Conservation (phyloP, 495 filamentous ascomycete genomes). For the Hypoxylon perforatum region DNA sequence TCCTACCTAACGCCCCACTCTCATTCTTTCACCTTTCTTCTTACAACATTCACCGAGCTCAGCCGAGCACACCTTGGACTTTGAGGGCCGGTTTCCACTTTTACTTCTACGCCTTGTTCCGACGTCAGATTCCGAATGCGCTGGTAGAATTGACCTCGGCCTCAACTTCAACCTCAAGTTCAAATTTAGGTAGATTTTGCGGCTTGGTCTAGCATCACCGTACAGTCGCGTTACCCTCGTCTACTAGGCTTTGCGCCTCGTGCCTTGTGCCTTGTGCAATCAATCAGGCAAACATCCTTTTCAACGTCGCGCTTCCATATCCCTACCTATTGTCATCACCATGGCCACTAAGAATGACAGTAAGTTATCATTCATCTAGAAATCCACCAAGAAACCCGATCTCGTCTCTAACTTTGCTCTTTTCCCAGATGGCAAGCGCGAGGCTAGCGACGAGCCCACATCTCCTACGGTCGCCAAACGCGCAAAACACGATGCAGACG, state of each 20-base stretch:
- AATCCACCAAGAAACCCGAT: too few species aligned
- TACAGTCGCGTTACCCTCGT: background rate
- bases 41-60: too few species aligned
- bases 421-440: constrained; percentile 74
- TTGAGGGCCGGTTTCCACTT: too few species aligned
- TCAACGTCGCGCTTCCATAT: constrained; percentile 5
- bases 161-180: background rate
- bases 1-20: too few species aligned
- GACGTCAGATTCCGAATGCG: background rate
- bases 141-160: background rate
- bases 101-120: background rate
- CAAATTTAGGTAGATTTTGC: background rate
- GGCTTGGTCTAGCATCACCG: background rate
- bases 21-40: too few species aligned
- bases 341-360: constrained; percentile 61
- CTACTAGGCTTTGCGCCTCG: background rate
- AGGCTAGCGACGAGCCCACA: constrained; percentile 76
- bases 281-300: background rate
- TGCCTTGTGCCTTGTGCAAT: background rate
- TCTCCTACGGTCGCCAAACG: constrained; percentile 72
- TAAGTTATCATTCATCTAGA: constrained; percentile 36
- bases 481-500: constrained; percentile 62
- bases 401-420: constrained; percentile 17
- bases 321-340: constrained; percentile 14
- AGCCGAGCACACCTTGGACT: too few species aligned